Conservation (phyloP, 345 rosid genomes). For the Gossypium herbaceum region DNA sequence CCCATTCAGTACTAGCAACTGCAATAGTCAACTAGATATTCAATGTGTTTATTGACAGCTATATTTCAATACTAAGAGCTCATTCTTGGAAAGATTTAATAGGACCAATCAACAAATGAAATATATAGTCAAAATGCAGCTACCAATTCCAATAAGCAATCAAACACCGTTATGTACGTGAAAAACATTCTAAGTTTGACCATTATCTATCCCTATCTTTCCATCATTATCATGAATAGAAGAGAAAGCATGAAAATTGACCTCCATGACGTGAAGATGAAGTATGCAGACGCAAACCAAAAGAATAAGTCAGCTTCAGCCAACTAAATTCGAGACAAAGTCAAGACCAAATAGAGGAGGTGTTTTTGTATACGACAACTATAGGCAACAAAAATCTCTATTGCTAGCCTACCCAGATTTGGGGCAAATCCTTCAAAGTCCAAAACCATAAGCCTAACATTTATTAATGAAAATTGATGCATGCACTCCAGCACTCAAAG, state of each 20-base stretch:
- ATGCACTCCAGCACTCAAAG: background rate
- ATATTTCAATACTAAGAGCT: background rate
- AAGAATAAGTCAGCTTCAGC: conserved; percentile 8
- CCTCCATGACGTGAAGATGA: background rate
- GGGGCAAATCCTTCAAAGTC: conserved; percentile 2
- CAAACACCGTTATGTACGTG: background rate
- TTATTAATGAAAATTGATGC: background rate
- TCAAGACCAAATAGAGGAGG: background rate
- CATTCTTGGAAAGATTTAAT: background rate
- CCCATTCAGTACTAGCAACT: background rate
- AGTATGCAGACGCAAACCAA: background rate
- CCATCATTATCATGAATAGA: background rate
- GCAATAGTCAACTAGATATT: background rate
- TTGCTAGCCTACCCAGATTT: background rate
- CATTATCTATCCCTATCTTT: background rate
- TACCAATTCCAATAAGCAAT: conserved; percentile 1
- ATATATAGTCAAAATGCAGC: background rate
- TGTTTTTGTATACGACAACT: background rate
- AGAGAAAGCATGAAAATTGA: background rate
- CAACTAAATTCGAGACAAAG: background rate
- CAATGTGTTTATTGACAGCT: background rate
- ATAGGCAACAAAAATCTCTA: background rate
- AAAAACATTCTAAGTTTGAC: background rate
- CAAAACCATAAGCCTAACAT: background rate
- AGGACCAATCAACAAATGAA: background rate